Evolutionary conservation across 1,284 basidiomycete species (phyloP), one percentile per base, ranked within the genome.

Genomic region (Gomphus sp.): DNA sequence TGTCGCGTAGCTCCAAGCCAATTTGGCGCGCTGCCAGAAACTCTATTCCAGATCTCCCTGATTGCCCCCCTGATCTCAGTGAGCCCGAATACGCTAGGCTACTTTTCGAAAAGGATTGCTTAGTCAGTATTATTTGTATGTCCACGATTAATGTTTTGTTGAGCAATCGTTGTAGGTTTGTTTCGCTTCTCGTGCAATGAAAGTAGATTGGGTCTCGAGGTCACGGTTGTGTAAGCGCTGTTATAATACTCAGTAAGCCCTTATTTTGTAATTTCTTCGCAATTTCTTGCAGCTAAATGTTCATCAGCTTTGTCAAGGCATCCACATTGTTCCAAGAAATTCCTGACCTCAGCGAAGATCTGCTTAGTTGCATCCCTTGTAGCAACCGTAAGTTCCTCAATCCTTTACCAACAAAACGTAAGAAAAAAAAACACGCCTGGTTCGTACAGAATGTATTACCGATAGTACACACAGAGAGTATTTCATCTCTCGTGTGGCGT

Each of bases 61-160:
- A 69, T 9, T 71, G 70, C 60, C 74, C 73, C 10, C 52, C 63
- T 6, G 72, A 73, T 58, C 51, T 73, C 50, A 66, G 64, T 33
- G 73, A 74, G 49, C 68, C 70, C 0, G 61, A 65, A 39, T 71
- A 68, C 48, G 65, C 66, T 2, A 59, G 66, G 31, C 61, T 71
- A 18, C 45, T 65, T 6, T 71, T 72, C 53, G 66, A 69, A 28
- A 61, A 58, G 9, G 64, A 67, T 52, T 67, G 67, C 37, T 64
- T 65, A 60, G 69, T 70, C 55, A 51, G 65, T 61, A 7, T 11
- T 44, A n/a, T n/a, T n/a, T 7, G 18, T 14, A 22, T 5, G 9
- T 7, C 33, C 16, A 31, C 44, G 36, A 14, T 36, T 44, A 25
- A 34, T 31, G n/a, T 52, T 14, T n/a, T 50, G n/a, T 44, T 28